Evolutionary conservation across 2,329 filamentous ascomycete genomes (phyloP).

Genomic region (Apiospora phragmitis): DNA sequence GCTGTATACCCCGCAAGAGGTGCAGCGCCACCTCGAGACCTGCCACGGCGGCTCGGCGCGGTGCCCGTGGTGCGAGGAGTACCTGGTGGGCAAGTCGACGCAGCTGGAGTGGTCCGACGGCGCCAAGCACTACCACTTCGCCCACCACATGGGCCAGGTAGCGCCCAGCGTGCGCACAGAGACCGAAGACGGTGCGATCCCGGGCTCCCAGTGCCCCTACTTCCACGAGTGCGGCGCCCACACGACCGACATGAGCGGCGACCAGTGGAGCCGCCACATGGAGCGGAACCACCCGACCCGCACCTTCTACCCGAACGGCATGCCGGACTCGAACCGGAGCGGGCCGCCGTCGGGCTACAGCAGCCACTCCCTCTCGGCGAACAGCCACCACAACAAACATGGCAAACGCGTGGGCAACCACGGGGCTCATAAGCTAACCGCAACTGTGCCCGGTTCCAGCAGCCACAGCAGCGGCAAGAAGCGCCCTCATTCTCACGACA

Average conservation of each 20-base stretch:
- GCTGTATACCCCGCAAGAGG: conserved; percentile 7
- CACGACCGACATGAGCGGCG: neutral
- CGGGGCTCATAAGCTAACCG: too few relatives aligned
- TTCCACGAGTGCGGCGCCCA: conserved; percentile 10
- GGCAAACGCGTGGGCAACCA: too few relatives aligned
- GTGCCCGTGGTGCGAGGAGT: conserved; percentile 12
- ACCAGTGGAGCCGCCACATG: conserved; percentile 10
- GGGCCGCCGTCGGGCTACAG: neutral
- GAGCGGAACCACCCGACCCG: neutral
- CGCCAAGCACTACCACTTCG: conserved; percentile 11
- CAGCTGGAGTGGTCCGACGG: neutral
- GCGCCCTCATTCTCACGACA: neutral
- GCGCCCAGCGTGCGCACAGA: neutral
- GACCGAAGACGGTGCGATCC: neutral
- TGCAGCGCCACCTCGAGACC: neutral
- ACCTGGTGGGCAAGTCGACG: neutral
- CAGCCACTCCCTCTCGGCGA: too few relatives aligned
- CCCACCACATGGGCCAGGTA: conserved; percentile 12
- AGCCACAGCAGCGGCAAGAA: neutral
- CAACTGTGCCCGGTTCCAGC: neutral
- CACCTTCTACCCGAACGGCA: neutral
- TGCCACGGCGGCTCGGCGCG: neutral
- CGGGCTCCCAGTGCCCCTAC: neutral
- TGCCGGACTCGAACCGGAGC: neutral
- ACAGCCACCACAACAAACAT: too few relatives aligned